A percentile compares a stretch with the other conserved stretches of the same genome.
Conservation (phyloP, 2,329 filamentous ascomycete genomes). For the Amesomyces nigricolor region DNA sequence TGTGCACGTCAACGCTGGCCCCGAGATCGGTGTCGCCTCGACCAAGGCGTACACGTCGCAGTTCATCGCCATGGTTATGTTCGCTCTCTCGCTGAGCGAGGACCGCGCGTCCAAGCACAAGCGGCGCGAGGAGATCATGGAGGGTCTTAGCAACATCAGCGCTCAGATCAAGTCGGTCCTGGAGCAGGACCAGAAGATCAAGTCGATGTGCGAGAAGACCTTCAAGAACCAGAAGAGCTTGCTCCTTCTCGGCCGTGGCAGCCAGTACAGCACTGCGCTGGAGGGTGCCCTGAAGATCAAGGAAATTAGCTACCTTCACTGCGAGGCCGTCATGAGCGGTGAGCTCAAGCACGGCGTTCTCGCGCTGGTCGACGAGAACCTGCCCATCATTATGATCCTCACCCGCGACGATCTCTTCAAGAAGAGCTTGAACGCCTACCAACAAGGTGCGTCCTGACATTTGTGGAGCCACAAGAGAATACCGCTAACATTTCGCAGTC, state of each 20-base stretch:
- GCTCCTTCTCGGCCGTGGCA: conserved; percentile 86
- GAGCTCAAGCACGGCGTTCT: conserved; percentile 98
- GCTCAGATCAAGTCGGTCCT: conserved; percentile 89
- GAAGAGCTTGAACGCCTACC: conserved; percentile 99
- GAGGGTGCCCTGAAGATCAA: conserved; percentile 99
- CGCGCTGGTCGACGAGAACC: conserved; percentile 93
- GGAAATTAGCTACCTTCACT: conserved; percentile 99
- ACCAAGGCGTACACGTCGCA: conserved; percentile 99
- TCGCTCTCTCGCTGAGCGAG: conserved; percentile 90
- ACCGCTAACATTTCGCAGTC: conserved; percentile 49
- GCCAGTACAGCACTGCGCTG: conserved; percentile 93
- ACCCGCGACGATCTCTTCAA: conserved; percentile 94
- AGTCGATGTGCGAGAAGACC: conserved; percentile 83
- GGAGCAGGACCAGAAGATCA: conserved; percentile 87
- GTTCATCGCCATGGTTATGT: conserved; percentile 99
- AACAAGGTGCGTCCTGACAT: conserved; percentile 66
- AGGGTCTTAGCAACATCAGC: conserved; percentile 81
- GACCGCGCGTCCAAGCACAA: conserved; percentile 92
- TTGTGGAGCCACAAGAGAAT: neutral
- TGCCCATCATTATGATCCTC: conserved; percentile 99
- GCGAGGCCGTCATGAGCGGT: conserved; percentile 99
- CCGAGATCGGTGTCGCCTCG: conserved; percentile 96
- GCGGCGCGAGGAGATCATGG: conserved; percentile 92
- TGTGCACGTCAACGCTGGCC: conserved; percentile 98
- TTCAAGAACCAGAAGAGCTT: conserved; percentile 98